Base-by-base conservation (phyloP, 2,329 filamentous ascomycete genomes). In the Decorospora gaudefroyi region DNA sequence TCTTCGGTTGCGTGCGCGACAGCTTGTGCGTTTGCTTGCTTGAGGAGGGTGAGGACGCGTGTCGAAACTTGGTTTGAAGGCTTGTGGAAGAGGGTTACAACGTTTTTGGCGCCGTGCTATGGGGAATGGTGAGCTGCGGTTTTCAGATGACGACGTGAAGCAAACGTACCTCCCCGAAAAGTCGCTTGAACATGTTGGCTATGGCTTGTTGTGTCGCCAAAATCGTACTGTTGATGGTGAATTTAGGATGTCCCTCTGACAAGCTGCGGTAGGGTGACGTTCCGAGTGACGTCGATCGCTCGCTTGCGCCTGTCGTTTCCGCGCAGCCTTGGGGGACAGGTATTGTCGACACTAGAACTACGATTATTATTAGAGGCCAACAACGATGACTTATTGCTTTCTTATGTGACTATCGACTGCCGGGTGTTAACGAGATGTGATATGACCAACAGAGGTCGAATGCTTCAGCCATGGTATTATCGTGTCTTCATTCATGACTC, bases 11-110 rank as follows among this genome's bases (percentile, higher is more conserved):
- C 83, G 15, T 80, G 78, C 47, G 84, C 77, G 21, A 81, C 71
- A 9, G 88, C 84, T 33, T 82, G 83, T 33, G 86, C 85, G 17
- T 88, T 87, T 21, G 84, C 80, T 73, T 92, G 85, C 75, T 93
- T 95, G 49, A 97, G 82, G 39, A 95, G 75, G 28, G 82, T 85
- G 50, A 86, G 82, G 21, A 87, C 86, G 48, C 86, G 83, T 36
- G 82, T 77, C 3, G 91, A 96, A 53, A 86, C 79, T 15, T 86
- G 81, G 40, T 82, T 81, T 61, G 78, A 80, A 45, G 92, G 82
- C 72, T 88, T 88, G 81, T 96, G 91, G 79, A 97, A 99, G 77
- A 99, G 85, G 50, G 92, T 97, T 69, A 97, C 83, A 57, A 95
- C 88, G 77, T 97, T 91, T 63, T 77, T 77, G 52, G 72, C 70